Evolutionary conservation across 73 alveolate genomes (phyloP).

Genomic region (Symbiodinium pilosum): DNA sequence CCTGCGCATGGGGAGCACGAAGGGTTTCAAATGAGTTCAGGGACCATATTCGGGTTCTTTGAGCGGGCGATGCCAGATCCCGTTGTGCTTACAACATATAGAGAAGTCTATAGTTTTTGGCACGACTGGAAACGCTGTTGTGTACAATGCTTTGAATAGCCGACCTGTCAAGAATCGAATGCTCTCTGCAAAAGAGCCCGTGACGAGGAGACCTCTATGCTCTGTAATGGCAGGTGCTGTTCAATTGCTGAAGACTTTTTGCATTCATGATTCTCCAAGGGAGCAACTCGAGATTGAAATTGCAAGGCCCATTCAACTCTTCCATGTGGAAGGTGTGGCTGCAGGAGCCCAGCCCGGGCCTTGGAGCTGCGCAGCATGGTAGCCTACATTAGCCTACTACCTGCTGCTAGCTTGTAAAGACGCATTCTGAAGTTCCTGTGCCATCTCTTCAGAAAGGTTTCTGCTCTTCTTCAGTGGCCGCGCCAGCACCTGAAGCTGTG

Average conservation of each 20-base stretch:
- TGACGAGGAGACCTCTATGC: background rate
- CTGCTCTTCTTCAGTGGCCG: background rate
- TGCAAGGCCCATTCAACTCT: background rate
- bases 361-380: background rate
- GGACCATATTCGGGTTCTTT: no score
- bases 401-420: background rate
- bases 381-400: background rate
- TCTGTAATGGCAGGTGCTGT: background rate
- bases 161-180: no score
- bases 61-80: no score
- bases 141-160: no score
- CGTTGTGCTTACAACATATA: no score
- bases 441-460: background rate
- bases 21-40: no score
- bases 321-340: background rate
- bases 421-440: background rate
- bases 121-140: no score
- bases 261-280: background rate
- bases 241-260: background rate
- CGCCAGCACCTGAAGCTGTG: background rate
- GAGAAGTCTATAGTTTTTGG: no score
- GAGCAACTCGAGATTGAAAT: background rate
- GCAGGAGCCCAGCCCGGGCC: conserved; percentile 4
- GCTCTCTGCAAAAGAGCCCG: background rate
- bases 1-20: no score